Percentiles rank a stretch among this genome's conserved stretches.
Conservation (phyloP, 768 basidiomycete species). For the Lentinula sp. region DNA sequence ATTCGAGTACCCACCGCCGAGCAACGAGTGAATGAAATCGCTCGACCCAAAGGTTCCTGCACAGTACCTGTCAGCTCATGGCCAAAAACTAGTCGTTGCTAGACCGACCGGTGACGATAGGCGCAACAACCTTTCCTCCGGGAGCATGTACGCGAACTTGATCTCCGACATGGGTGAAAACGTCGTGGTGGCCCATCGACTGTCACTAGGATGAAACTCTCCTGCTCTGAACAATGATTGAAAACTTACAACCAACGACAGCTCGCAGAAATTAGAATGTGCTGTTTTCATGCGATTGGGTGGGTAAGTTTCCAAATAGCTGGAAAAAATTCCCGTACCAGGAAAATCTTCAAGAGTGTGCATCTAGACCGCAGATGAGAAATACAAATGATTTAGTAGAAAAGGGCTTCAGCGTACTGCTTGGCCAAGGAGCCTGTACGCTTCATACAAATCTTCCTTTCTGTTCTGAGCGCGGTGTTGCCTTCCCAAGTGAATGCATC, state of each 20-base stretch:
- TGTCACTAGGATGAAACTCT: background rate
- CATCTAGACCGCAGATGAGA: constrained; percentile 32
- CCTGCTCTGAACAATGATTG: background rate
- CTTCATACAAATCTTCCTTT: constrained; percentile 71
- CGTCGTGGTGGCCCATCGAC: constrained; percentile 63
- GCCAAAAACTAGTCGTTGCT: background rate
- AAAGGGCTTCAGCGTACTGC: constrained; percentile 34
- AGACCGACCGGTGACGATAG: constrained; percentile 67
- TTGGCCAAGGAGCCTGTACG: constrained; percentile 75
- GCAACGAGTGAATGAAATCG: constrained; percentile 74
- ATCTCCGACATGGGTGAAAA: constrained; percentile 87
- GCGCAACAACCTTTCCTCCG: constrained; percentile 69
- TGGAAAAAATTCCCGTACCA: background rate
- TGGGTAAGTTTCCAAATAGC: background rate
- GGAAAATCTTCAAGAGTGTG: constrained; percentile 85
- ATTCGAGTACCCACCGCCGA: constrained; percentile 49
- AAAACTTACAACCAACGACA: constrained; percentile 49
- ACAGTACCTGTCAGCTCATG: background rate
- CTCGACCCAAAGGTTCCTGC: constrained; percentile 68
- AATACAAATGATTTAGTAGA: background rate
- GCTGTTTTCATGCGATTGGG: constrained; percentile 26
- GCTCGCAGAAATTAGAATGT: constrained; percentile 88
- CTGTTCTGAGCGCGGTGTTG: constrained; percentile 48
- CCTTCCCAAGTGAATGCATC: constrained; percentile 77
- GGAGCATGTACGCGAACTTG: constrained; percentile 69